Conservation (phyloP, 2,329 filamentous ascomycete genomes). For the Lasiodiplodia gonubiensis region DNA sequence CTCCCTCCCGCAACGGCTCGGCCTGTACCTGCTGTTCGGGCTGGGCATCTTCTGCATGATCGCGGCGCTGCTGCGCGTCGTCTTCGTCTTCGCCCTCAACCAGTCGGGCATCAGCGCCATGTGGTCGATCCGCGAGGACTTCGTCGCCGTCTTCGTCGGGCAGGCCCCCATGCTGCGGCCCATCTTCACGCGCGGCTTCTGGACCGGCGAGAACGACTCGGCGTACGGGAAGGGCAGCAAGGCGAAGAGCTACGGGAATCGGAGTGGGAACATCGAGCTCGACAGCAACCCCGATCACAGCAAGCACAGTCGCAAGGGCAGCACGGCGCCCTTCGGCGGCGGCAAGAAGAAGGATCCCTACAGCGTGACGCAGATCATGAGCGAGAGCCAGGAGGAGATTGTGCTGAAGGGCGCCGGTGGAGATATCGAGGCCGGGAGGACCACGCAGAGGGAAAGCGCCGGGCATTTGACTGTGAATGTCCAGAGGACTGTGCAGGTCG, state of each 20-base stretch:
- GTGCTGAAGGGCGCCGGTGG: neutral
- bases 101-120: constrained; percentile 38
- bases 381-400: constrained; percentile 6
- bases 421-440: neutral
- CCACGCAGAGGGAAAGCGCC: neutral
- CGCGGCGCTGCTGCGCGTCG: constrained; percentile 36
- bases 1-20: constrained; percentile 38
- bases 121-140: constrained; percentile 50
- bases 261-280: neutral
- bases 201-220: constrained; percentile 25
- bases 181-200: constrained; percentile 33
- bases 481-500: neutral
- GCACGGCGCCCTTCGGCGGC: neutral
- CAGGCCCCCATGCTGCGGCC: constrained; percentile 47
- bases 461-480: neutral
- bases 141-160: constrained; percentile 46
- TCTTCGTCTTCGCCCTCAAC: constrained; percentile 38
- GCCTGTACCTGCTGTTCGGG: constrained; percentile 43
- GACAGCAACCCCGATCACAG: constrained; percentile 9
- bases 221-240: constrained; percentile 6
- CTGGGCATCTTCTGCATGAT: constrained; percentile 45
- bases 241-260: constrained; percentile 29
- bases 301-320: neutral
- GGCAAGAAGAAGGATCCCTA: constrained; percentile 32
- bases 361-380: constrained; percentile 30